Evolutionary conservation across 257 asterid genomes (phyloP).

Genomic region (Solanum chmielewskii): DNA sequence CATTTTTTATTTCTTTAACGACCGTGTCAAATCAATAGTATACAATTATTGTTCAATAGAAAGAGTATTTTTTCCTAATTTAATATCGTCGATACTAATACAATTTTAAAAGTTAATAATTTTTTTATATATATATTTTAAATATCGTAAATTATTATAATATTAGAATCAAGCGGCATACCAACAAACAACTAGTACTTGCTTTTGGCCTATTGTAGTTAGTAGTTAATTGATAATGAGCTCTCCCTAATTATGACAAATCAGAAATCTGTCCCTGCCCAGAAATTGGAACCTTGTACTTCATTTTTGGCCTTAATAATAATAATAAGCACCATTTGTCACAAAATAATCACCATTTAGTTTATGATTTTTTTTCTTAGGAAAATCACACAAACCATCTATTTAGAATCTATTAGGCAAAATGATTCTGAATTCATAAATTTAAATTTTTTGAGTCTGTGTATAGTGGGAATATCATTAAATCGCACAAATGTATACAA

Average conservation of each 20-base stretch:
- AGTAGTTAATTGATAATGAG: neutral
- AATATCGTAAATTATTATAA: too few species aligned
- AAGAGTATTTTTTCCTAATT: too few species aligned
- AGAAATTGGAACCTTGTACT: neutral
- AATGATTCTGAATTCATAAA: neutral
- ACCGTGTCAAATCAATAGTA: too few species aligned
- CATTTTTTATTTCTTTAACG: too few species aligned
- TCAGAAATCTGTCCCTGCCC: neutral
- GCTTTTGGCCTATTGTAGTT: neutral
- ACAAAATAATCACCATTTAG: neutral
- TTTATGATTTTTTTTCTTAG: neutral
- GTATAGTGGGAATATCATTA: neutral
- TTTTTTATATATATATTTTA: too few species aligned
- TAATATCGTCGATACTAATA: too few species aligned
- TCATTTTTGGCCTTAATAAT: neutral
- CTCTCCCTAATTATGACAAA: neutral
- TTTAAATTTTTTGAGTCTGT: fast-evolving
- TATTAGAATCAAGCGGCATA: neutral
- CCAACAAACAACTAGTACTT: neutral
- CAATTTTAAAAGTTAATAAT: too few species aligned
- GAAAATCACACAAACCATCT: neutral
- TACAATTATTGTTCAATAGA: too few species aligned
- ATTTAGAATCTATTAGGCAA: neutral
- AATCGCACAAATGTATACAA: neutral
- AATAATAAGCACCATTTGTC: neutral